Evolutionary conservation across 192 early-diverging fungal species (phyloP).

Genomic region (Entomortierella parvispora): DNA sequence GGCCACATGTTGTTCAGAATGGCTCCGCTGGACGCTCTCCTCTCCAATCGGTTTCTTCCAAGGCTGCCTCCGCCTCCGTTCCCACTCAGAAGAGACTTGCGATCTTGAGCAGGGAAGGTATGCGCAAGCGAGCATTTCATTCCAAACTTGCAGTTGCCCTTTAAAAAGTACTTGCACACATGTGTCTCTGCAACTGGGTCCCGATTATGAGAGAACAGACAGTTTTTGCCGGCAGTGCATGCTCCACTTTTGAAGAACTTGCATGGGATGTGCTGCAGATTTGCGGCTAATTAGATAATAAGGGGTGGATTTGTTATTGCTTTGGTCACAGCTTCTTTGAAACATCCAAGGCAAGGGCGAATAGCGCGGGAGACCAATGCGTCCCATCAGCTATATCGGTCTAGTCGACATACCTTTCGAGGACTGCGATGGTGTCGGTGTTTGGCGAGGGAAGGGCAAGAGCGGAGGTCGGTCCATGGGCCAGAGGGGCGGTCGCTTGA

Average conservation of each 20-base stretch:
- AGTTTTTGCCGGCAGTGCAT: conserved; percentile 80
- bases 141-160: conserved; percentile 86
- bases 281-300: conserved; percentile 26
- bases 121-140: conserved; percentile 77
- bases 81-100: conserved; percentile 29
- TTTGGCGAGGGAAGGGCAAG: conserved; percentile 41
- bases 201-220: conserved; percentile 78
- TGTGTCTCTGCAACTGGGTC: conserved; percentile 68
- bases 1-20: conserved; percentile 42
- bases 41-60: conserved; percentile 25
- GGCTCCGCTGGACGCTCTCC: conserved; percentile 44
- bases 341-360: neutral
- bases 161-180: conserved; percentile 81
- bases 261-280: conserved; percentile 75
- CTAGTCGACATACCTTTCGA: conserved; percentile 37
- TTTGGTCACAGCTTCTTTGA: neutral
- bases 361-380: neutral
- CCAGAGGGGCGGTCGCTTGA: conserved; percentile 44
- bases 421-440: conserved; percentile 30
- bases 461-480: conserved; percentile 34
- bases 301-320: neutral
- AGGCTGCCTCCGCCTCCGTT: conserved; percentile 1
- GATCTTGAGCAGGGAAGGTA: conserved; percentile 45
- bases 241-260: conserved; percentile 83
- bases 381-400: neutral